Evolutionary conservation across 306 rosid species (phyloP), one percentile per base, ranked within the genome.

Genomic region (Herpetospermum pedunculosum): DNA sequence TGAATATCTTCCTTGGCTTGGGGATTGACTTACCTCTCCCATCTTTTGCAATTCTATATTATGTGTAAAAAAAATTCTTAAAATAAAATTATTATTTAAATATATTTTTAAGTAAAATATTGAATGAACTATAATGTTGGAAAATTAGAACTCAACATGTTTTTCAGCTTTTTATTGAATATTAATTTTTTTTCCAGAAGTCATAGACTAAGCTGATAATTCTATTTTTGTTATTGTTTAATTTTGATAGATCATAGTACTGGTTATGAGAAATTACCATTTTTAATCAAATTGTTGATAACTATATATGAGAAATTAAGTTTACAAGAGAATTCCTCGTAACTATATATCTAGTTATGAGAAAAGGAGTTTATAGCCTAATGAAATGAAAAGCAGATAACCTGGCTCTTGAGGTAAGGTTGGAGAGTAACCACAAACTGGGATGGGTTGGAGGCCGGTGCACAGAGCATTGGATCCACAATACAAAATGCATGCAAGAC

Each of bases 351-450:
- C 18, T 18, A 63, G 28, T 35, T 8, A 9, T 35, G 26, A 35
- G 13, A 65, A 68, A 26, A 43, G 23, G 38, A 63, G 70, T 32
- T 58, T 4, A 37, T 13, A 41, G 9, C 9, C 52, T 11, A 26
- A 37, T 9, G 68, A 23, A 77, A 34, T 18, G 58, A 72, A 41
- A 47, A 6, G 38, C 55, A 67, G 64, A 60, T 80, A 76, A 91
- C 99, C 97, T 91, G 99, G 78, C 87, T 91, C 86, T 89, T 94
- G 57, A 94, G 88, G 79, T 94, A 94, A 77, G 97, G 96, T 85
- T 91, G 97, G 84, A 94, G 90, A 69, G 99, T 94, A 82, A 94
- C 95, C 80, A 91, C 96, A 87, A 91, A 91, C 71, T 91, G 97
- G 25, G 99, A 91, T 49, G 96, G 96, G 79, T 94, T 88, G 21